Evolutionary conservation across 169 alveolate genomes (phyloP).

Genomic region (Plasmodium gonderi): DNA sequence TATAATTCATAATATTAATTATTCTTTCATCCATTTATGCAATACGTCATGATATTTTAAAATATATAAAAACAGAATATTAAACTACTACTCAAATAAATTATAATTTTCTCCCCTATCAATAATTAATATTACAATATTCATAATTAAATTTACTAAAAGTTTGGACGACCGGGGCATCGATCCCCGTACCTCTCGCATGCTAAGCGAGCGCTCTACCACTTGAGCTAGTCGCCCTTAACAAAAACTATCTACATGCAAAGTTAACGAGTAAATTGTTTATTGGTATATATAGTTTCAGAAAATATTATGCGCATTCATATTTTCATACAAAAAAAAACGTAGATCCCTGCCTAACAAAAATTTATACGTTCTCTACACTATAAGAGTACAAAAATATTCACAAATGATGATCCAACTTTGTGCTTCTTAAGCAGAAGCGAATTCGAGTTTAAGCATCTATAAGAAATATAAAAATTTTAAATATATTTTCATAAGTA

Average conservation of each 20-base stretch:
- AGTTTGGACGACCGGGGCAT: slow-evolving; percentile 94
- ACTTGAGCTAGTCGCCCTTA: slow-evolving; percentile 98
- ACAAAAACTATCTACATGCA: background rate
- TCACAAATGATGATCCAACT: background rate
- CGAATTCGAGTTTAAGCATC: background rate
- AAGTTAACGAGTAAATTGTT: background rate
- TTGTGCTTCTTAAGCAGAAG: background rate
- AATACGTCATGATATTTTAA: too few relatives aligned
- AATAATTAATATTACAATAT: too few relatives aligned
- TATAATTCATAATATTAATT: too few relatives aligned
- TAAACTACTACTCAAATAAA: too few relatives aligned
- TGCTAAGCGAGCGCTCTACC: slow-evolving; percentile 99
- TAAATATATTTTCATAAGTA: background rate
- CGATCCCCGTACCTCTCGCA: slow-evolving; percentile 99
- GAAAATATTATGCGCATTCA: background rate
- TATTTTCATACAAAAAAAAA: background rate
- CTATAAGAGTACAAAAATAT: background rate
- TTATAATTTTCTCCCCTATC: too few relatives aligned
- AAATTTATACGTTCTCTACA: background rate
- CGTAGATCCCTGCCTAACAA: background rate
- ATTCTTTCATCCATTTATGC: too few relatives aligned
- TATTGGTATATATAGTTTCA: background rate
- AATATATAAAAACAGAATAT: too few relatives aligned
- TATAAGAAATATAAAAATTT: background rate
- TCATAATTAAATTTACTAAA: too few relatives aligned